Evolutionary conservation across 2,329 filamentous ascomycete genomes (phyloP).

Genomic region (Ophiostoma angusticollis): DNA sequence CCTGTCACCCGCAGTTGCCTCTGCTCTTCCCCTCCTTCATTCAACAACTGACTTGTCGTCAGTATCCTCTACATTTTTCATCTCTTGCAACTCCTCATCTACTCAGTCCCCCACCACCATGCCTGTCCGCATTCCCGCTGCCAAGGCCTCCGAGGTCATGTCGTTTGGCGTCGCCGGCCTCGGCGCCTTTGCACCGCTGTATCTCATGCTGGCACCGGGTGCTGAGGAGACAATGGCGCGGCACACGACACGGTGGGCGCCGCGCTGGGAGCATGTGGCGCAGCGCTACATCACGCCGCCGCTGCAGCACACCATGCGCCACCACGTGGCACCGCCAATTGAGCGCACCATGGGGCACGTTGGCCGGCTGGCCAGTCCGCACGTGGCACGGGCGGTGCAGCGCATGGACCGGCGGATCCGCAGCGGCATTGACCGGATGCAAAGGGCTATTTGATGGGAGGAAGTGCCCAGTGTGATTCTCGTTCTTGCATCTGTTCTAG

Average conservation of each 20-base stretch:
- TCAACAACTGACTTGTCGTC: too few species aligned
- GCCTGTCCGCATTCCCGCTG: slow-evolving; percentile 38
- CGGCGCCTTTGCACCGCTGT: slow-evolving; percentile 41
- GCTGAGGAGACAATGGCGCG: slow-evolving; percentile 40
- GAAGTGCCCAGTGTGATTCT: too few species aligned
- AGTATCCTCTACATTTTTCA: background rate
- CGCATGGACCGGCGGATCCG: slow-evolving; percentile 35
- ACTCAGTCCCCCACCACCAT: slow-evolving; percentile 23
- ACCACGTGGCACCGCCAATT: slow-evolving; percentile 34
- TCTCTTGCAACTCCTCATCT: background rate
- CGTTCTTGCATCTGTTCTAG: too few species aligned
- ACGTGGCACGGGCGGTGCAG: slow-evolving; percentile 36
- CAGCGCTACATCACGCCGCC: slow-evolving; percentile 37
- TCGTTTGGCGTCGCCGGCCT: slow-evolving; percentile 42
- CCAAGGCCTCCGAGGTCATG: slow-evolving; percentile 35
- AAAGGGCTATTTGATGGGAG: slow-evolving; percentile 3
- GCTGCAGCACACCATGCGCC: slow-evolving; percentile 32
- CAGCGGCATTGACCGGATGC: slow-evolving; percentile 27
- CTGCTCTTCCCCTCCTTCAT: too few species aligned
- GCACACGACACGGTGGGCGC: slow-evolving; percentile 45
- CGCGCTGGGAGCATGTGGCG: slow-evolving; percentile 46
- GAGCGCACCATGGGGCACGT: slow-evolving; percentile 32
- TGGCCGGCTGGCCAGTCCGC: slow-evolving; percentile 29
- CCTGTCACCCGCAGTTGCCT: too few species aligned
- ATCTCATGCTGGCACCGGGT: slow-evolving; percentile 39